Evolutionary conservation across 2,329 filamentous ascomycete genomes (phyloP), one percentile per base, ranked within the genome.

Genomic region (Fonsecaea pugnacius): DNA sequence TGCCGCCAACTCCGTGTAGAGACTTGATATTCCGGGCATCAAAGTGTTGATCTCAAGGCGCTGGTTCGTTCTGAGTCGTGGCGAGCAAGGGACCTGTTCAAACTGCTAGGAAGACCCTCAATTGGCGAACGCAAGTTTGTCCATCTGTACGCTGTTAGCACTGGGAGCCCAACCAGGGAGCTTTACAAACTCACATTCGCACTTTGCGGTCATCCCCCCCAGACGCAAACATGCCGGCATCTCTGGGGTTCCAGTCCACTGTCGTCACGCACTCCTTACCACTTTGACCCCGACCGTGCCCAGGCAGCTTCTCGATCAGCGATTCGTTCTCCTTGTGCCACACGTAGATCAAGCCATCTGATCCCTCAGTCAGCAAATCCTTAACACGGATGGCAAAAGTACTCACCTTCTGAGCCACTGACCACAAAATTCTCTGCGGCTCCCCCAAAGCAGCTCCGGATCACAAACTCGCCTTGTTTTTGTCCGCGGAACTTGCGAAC

Each of bases 391-490:
- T 50, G 66, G 32, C 36, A 59, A 54, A 46, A 18, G 24, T 12
- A 71, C 81, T 72, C 79, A 92, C 91, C 90, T 84, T 97, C 92
- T 72, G 92, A 96, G 10, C 95, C 95, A 72, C 91, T 94, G 32
- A 96, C 83, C 9, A 98, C 89, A 75, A 97, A 97, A 74, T 89
- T 93, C 78, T 97, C 92, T 64, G 91, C 89, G 1, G 94, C 93
- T 35, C 95, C 95, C 18, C 95, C 95, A 77, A 97, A 95, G 0
- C 84, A 81, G 72, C 89, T 91, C 57, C 94, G 85, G 64, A 99
- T 96, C 61, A 97, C 85, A 73, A 82, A 96, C 1, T 89, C 80
- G 60, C 87, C 89, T 67, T 92, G 91, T 50, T 83, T 85, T 67
- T 93, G 90, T 0, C 92, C 93, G 16, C 86, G 81, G 74, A 91